Conservation (phyloP, 768 basidiomycete species). For the Guyanaporus albipodus region DNA sequence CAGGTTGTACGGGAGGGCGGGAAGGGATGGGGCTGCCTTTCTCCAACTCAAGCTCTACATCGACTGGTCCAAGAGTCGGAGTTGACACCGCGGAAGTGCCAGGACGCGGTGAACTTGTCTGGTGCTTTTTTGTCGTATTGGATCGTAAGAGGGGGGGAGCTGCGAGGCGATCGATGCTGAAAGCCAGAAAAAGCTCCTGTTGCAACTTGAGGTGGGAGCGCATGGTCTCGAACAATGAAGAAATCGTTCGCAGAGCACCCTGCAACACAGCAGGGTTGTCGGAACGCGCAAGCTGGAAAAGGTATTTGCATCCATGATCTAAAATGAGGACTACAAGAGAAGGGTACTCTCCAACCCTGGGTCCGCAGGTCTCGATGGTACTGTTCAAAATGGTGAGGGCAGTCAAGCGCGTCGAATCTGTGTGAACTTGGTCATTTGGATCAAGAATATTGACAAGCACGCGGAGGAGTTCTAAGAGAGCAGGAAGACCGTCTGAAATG, state of each 20-base stretch:
- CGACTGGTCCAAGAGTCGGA: slow-evolving; percentile 39
- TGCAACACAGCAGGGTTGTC: slow-evolving; percentile 80
- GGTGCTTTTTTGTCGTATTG: slow-evolving; percentile 30
- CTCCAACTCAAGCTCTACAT: slow-evolving; percentile 42
- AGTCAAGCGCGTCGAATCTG: slow-evolving; percentile 89
- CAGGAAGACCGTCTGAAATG: slow-evolving; percentile 77
- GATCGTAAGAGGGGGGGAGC: slow-evolving; percentile 41
- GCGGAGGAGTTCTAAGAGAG: slow-evolving; percentile 86
- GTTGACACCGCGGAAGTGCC: slow-evolving; percentile 46
- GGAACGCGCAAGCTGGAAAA: slow-evolving; percentile 94
- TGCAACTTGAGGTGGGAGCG: slow-evolving; percentile 85
- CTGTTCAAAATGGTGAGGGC: slow-evolving; percentile 85
- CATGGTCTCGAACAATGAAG: slow-evolving; percentile 87
- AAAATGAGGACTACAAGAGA: slow-evolving; percentile 73
- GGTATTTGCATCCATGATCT: slow-evolving; percentile 91
- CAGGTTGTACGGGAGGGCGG: slow-evolving; percentile 64
- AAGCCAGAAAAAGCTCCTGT: slow-evolving; percentile 91
- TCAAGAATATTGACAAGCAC: slow-evolving; percentile 95
- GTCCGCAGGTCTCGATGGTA: slow-evolving; percentile 82
- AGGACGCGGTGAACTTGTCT: slow-evolving; percentile 46
- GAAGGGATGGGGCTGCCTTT: slow-evolving; percentile 49
- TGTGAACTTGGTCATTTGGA: slow-evolving; percentile 91
- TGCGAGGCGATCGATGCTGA: slow-evolving; percentile 87
- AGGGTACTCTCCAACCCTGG: slow-evolving; percentile 69
- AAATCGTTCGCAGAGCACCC: slow-evolving; percentile 76